Evolutionary conservation across 1,284 basidiomycete genomes (phyloP), one percentile per base, ranked within the genome.

Genomic region (Singerocomus inundabilis): DNA sequence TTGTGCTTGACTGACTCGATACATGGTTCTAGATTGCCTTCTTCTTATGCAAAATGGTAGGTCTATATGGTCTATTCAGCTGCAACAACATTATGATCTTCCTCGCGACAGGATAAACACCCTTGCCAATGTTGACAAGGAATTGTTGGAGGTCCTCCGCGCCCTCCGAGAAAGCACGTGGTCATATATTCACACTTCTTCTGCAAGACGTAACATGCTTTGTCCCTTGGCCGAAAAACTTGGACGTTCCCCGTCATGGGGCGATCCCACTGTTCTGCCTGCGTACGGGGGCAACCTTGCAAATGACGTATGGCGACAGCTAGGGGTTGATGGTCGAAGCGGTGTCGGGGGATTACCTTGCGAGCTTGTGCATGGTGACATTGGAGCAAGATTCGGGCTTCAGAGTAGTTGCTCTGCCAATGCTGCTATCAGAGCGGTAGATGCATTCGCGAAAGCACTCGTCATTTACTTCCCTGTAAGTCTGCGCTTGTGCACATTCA

Each of bases 301-400:
- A 3, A 69, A 75, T 51, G 62, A 65, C 4, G 61, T 62, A 3
- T 90, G 86, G 87, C 72, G 75, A 44, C 52, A 54, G 11, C 59
- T 90, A 8, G 78, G 78, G 1, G 74, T 88, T 2, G 62, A 58
- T 4, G 75, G 71, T 24, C 66, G 87, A 45, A 38, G 60, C 5
- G 75, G 77, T 10, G 59, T 85, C 4, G 88, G 85, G 5, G 87
- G 87, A 1, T 56, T 90, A 9, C 88, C 88, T 3, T 91, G 87
- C 58, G 82, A 88, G 58, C 58, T 88, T 3, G 78, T 89, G 1
- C 87, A 91, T 57, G 80, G 79, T 4, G 65, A 71, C 18, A 68
- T 81, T 24, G 77, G 77, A 21, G 61, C 69, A 28, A 68, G 51
- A 13, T 57, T 78, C n/a, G 77, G 77, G 11, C 65, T 81, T 5